Evolutionary conservation across 78 protist genomes (phyloP), one percentile per base, ranked within the genome.

Genomic region (slime mould (Dictyostelium discoideum)): DNA sequence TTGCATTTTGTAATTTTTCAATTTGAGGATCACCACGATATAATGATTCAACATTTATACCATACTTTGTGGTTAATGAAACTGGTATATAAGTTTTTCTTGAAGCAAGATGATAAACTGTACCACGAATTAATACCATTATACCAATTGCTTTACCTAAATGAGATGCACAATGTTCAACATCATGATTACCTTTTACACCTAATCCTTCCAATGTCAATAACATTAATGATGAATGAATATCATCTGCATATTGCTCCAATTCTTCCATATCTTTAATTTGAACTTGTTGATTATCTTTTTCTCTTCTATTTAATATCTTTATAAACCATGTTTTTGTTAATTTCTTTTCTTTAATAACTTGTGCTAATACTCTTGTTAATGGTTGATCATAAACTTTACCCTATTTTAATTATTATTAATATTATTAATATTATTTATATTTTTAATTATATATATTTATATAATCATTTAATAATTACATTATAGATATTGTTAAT

Each of bases 311-410:
- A 72, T 89, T 89, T 63, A 89, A 72, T 48, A 89, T 44, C 83
- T 32, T 89, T 44, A 89, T 81, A 82, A 89, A 89, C 94, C 94
- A 89, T 63, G 94, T 89, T 76, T 89, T 89, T 32, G 85, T 40
- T n/a, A 89, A 69, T 81, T 84, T 72, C 83, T 84, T 89, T 46
- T 89, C 94, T 82, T 81, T 89, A 50, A 89, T 89, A 22, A 80
- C 46, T 81, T 89, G 94, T 81, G 94, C 94, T 37, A 89, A 82
- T 40, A 89, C 94, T 81, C 87, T 89, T 46, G 85, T 69, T 46
- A 89, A 81, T 89, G 94, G 94, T 81, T 89, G 94, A 89, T 89
- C 94, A 89, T 82, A 89, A 24, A 89, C 94, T 82, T 81, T 89
- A 11, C 94, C 94, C 94, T 89, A 67, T 11, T 10, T n/a, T 54